Base-by-base conservation (phyloP, 1,284 basidiomycete genomes). In the Butyriboletus appendiculatus region DNA sequence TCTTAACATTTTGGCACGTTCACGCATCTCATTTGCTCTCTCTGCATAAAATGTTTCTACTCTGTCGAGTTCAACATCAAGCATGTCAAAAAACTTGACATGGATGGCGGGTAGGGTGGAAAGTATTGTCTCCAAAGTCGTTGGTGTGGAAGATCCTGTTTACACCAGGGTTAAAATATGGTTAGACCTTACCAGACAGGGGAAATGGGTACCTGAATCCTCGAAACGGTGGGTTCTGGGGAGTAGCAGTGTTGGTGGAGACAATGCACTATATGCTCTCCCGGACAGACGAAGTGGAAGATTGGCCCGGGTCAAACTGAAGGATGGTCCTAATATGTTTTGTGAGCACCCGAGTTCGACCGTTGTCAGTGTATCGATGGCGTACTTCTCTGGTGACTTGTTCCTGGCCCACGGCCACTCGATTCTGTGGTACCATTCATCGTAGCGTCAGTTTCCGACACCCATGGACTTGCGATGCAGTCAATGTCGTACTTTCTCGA, bases 41-140 rank as follows among this genome's bases (percentile, higher is more conserved):
- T 81, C 82, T 9, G 81, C 65, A 67, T 92, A 98, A 70, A 98
- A 98, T 3, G 75, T 73, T 64, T 94, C 88, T 22, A 96, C 83
- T 75, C 96, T 93, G 51, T 87, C 83, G 0, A 96, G 74, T 67
- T 96, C 85, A 1, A 67, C 67, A 59, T 95, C 88, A 3, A 96
- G 77, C 37, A 83, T 77, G 7, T 84, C 78, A 59, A 96, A 90
- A 73, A 94, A 96, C 4, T 77, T 77, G 42, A 75, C 69, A 63
- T 95, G 87, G 35, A 81, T 75, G 0, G 84, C 77, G 5, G 81
- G 76, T 20, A 91, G 71, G 10, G 77, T 70, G 2, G 77, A 73
- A 7, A 86, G 62, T 9, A 90, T 69, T 26, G 81, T 76, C 20
- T 75, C 74, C 15, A 90, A 59, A 8, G 82, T 73, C 5, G 78